Evolutionary conservation across 257 asterid species (phyloP).

Genomic region (Nicotiana obtusifolia): DNA sequence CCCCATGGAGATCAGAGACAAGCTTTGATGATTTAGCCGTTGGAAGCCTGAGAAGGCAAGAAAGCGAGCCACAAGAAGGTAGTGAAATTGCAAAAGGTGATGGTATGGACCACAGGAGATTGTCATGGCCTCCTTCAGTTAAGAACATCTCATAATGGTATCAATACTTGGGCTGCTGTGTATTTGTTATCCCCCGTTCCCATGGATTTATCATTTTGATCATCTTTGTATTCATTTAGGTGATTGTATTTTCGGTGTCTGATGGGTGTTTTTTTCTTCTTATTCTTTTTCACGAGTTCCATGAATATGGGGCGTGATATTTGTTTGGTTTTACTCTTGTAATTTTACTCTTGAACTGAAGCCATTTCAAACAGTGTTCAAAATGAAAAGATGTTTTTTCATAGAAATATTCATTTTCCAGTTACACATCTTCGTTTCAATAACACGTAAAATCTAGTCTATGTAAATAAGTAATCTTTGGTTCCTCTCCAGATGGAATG

Average conservation of each 20-base stretch:
- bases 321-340: background rate
- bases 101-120: slow-evolving; percentile 44
- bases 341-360: background rate
- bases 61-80: slow-evolving; percentile 31
- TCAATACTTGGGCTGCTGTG: background rate
- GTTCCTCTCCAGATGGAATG: background rate
- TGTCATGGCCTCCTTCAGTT: slow-evolving; percentile 67
- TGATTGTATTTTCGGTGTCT: background rate
- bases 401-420: background rate
- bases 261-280: background rate
- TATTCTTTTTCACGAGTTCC: too few species aligned
- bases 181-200: background rate
- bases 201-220: background rate
- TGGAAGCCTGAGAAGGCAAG: slow-evolving; percentile 34
- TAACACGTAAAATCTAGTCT: background rate
- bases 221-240: background rate
- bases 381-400: background rate
- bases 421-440: background rate
- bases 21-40: slow-evolving; percentile 53
- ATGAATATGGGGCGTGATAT: too few species aligned
- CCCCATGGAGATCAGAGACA: slow-evolving; percentile 67
- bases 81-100: slow-evolving; percentile 24
- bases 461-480: too few species aligned
- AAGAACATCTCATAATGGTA: slow-evolving; percentile 17
- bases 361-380: background rate